Evolutionary conservation across 2,329 filamentous ascomycete species (phyloP), one percentile per base, ranked within the genome.

Genomic region (Geosmithia flava): DNA sequence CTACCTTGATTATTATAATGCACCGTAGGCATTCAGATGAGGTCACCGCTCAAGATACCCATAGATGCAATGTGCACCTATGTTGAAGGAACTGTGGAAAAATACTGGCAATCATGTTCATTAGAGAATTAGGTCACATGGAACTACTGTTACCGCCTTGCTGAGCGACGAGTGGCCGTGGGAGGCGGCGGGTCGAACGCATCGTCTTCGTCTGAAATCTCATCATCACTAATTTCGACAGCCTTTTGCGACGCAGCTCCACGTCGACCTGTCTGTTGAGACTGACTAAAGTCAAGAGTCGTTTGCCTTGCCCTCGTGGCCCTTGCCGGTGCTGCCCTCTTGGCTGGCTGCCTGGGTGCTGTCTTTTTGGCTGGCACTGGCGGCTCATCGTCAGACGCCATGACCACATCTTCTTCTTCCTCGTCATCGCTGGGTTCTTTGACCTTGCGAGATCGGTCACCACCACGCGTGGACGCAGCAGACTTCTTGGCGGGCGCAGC

Each of bases 191-290:
- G 67, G 59, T 81, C 77, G 59, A 83, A 83, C 0, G 70, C 64
- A 59, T 80, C 75, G 42, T 80, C 48, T 29, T 50, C 76, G 49
- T 80, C 76, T 0, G 74, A 78, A 43, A 83, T 80, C 59, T 81
- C 79, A 57, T 83, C 80, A 50, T 81, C 78, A 51, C 79, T 83
- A 48, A 82, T 74, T 56, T 81, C 77, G 16, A 76, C 57, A n/a
- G 69, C 67, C 33, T 70, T 62, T 52, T 74, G 69, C 29, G 68
- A 66, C 7, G 63, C 60, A 3, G 66, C 61, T 51, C 62, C 59
- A 53, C 74, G 56, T 47, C 8, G 42, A 43, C 20, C 44, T 42
- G 66, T 37, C 20, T 39, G 46, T 29, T 51, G 49, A 17, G 59
- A 58, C 46, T 66, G 65, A 15, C 68, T 61, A 42, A 66, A 67